These are phyloP conservation scores for Colletotrichum sidae DNA, from an alignment of 2,329 filamentous ascomycete genomes.

Conservation along the genomic window DNA sequence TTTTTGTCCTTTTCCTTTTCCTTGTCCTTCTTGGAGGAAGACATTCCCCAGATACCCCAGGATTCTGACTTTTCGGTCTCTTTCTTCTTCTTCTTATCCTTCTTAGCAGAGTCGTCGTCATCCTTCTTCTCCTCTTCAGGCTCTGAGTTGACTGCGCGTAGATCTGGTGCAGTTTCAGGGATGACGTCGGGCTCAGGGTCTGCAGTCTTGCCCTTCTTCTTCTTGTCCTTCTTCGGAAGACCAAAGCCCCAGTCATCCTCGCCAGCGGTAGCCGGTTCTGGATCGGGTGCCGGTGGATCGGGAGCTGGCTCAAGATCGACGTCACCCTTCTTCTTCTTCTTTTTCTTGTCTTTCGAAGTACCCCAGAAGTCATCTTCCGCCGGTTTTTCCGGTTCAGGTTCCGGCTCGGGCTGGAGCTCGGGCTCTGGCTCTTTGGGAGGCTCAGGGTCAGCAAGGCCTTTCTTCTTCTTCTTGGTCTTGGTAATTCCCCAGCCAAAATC, in stretches of 20 bases:
- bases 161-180: constrained; percentile 22
- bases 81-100: constrained; percentile 47
- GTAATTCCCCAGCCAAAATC: constrained; percentile 39
- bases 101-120: constrained; percentile 45
- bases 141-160: constrained; percentile 39
- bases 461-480: constrained; percentile 49
- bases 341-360: constrained; percentile 46
- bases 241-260: constrained; percentile 44
- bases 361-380: constrained; percentile 47
- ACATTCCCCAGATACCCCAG: too few species aligned
- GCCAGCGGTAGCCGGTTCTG: constrained; percentile 36
- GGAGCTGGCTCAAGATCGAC: constrained; percentile 40
- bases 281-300: constrained; percentile 32
- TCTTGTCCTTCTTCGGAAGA: constrained; percentile 47
- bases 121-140: constrained; percentile 47
- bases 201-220: constrained; percentile 40
- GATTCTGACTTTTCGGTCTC: constrained; percentile 22
- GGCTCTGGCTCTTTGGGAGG: constrained; percentile 40
- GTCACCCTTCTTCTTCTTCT: constrained; percentile 47
- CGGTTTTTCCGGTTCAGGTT: constrained; percentile 37
- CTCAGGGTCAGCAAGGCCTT: constrained; percentile 41
- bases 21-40: constrained; percentile 37
- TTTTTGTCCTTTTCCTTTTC: constrained; percentile 42
- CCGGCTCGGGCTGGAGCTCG: constrained; percentile 41
- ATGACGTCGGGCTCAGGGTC: constrained; percentile 41